These are phyloP conservation scores for Centella asiatica DNA, from an alignment of 129 eudicot species.

Conservation along the genomic window DNA sequence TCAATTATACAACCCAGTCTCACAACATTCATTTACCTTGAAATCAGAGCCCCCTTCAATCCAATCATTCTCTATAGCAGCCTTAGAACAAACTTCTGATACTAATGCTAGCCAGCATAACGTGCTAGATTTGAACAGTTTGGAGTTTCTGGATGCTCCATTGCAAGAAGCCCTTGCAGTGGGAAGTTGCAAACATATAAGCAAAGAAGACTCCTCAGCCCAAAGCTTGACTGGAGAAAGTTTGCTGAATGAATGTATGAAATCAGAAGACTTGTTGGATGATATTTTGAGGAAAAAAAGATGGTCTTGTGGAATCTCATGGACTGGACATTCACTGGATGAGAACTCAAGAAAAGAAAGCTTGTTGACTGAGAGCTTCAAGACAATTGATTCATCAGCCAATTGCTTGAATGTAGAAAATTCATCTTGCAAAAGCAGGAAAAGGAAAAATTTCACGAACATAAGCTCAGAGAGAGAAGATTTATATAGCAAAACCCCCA, in stretches of 20 bases:
- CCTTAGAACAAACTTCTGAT: not conserved
- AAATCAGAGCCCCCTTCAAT: constrained; percentile 22
- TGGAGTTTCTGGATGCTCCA: constrained; percentile 12
- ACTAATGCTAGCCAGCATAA: not conserved
- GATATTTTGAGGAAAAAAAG: not conserved
- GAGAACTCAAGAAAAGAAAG: constrained; percentile 5
- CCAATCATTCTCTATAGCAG: constrained; percentile 1
- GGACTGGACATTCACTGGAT: not conserved
- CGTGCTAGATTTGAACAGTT: not conserved
- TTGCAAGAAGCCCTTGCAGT: constrained; percentile 14
- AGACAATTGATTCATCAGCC: constrained; percentile 4
- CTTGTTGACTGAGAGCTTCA: not conserved
- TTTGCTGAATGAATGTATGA: not conserved
- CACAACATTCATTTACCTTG: not conserved
- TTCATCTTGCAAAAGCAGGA: not conserved
- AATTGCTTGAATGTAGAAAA: not conserved
- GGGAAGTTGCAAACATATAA: not conserved
- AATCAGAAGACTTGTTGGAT: not conserved
- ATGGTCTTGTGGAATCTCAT: not conserved
- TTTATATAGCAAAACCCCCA: not conserved
- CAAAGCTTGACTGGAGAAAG: not conserved
- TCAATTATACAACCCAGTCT: not conserved
- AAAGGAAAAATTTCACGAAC: not conserved
- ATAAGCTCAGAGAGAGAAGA: not conserved
- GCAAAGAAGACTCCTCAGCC: not conserved